Conservation (phyloP, 129 eudicot genomes). For the Pulicaria dysenterica region DNA sequence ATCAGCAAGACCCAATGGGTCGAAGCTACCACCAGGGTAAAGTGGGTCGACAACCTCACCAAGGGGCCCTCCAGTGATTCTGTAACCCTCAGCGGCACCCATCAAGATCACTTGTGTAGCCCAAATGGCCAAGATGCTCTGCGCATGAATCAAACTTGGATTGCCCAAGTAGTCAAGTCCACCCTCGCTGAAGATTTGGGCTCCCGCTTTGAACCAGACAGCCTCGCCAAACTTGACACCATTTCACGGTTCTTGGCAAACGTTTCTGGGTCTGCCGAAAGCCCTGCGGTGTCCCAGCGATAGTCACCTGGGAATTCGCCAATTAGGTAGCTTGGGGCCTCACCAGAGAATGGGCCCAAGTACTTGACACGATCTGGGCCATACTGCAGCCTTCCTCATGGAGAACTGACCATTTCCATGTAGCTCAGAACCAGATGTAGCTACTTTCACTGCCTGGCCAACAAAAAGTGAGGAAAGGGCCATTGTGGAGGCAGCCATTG, state of each 20-base stretch:
- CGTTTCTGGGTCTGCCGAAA: slow-evolving; percentile 35
- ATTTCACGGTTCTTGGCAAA: slow-evolving; percentile 39
- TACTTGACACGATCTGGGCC: slow-evolving; percentile 42
- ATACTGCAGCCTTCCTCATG: slow-evolving; percentile 34
- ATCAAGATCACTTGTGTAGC: slow-evolving; percentile 55
- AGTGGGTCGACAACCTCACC: slow-evolving; percentile 61
- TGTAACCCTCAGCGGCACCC: slow-evolving; percentile 67
- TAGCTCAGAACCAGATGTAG: slow-evolving; percentile 10
- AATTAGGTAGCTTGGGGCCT: slow-evolving; percentile 27
- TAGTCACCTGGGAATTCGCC: slow-evolving; percentile 40
- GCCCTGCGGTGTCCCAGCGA: slow-evolving; percentile 41
- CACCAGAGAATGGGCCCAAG: slow-evolving; percentile 39
- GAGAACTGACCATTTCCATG: slow-evolving; percentile 16
- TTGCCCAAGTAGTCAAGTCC: slow-evolving; percentile 67
- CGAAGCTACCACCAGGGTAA: slow-evolving; percentile 58
- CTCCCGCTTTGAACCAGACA: slow-evolving; percentile 65
- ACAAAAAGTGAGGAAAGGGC: slow-evolving; percentile 26
- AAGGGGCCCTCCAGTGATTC: slow-evolving; percentile 57
- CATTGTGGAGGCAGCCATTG: slow-evolving; percentile 31
- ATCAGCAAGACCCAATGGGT: slow-evolving; percentile 58
- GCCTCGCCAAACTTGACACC: slow-evolving; percentile 64
- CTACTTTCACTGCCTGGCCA: slow-evolving; percentile 22
- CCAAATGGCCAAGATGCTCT: slow-evolving; percentile 66
- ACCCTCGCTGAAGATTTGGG: slow-evolving; percentile 61
- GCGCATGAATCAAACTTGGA: slow-evolving; percentile 62